Evolutionary conservation across 352 stramenopile genomes (phyloP).

Genomic region (Blastocystis sp.): DNA sequence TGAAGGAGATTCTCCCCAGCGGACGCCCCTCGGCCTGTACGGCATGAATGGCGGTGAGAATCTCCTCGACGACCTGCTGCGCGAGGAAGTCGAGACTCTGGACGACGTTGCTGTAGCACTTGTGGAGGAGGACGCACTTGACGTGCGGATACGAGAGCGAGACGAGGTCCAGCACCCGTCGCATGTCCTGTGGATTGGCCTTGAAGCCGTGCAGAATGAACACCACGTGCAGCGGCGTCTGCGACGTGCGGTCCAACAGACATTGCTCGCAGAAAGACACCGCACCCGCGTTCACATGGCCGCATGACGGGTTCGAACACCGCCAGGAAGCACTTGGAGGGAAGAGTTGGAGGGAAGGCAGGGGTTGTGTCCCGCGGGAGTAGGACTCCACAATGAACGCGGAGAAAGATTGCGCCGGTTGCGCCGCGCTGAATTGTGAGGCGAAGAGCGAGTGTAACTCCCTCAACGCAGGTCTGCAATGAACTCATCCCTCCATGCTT

Average conservation of each 20-base stretch:
- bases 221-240: background rate
- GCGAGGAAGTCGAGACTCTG: conserved; percentile 32
- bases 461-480: background rate
- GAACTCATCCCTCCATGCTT: background rate
- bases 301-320: conserved; percentile 10
- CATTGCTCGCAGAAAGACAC: background rate
- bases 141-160: conserved; percentile 25
- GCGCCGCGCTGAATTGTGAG: background rate
- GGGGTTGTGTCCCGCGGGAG: background rate
- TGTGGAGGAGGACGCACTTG: conserved; percentile 11
- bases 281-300: background rate
- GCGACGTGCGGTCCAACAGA: background rate
- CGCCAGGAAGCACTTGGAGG: background rate
- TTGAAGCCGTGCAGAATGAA: conserved; percentile 50
- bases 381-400: background rate
- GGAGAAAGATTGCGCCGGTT: background rate
- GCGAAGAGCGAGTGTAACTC: background rate
- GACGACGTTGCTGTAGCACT: conserved; percentile 1
- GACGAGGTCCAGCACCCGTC: conserved; percentile 27
- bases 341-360: background rate
- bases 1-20: conserved; percentile 15
- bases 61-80: conserved; percentile 4
- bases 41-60: background rate
- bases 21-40: background rate
- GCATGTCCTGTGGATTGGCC: conserved; percentile 50